These are phyloP conservation scores for Aspergillus fischeri DNA, from an alignment of 2,329 filamentous ascomycete species.

Conservation along the genomic window DNA sequence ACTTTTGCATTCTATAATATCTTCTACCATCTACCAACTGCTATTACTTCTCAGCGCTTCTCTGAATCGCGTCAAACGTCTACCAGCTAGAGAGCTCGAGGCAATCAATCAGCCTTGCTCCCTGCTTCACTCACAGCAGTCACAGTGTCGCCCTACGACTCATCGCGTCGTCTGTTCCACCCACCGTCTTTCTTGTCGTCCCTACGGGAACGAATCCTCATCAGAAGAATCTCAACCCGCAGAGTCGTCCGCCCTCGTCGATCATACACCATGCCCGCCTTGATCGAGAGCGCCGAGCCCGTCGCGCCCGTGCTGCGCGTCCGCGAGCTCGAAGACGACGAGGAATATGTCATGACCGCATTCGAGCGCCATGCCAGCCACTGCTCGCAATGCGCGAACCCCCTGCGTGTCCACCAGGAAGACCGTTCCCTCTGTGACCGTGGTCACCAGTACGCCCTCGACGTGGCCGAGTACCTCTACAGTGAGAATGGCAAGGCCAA, in stretches of 20 bases:
- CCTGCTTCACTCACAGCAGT: conserved; percentile 9
- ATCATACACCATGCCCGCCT: conserved; percentile 29
- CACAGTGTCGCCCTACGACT: conserved; percentile 28
- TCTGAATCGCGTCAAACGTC: neutral
- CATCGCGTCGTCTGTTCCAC: conserved; percentile 20
- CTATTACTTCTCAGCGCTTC: neutral
- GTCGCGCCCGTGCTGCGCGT: conserved; percentile 21
- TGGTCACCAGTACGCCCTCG: conserved; percentile 30
- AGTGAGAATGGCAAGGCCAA: conserved; percentile 35
- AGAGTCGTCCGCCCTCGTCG: conserved; percentile 18
- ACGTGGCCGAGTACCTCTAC: conserved; percentile 36
- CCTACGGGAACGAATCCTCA: conserved; percentile 17
- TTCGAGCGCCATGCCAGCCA: conserved; percentile 36
- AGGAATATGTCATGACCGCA: conserved; percentile 32
- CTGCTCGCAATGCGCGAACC: conserved; percentile 31
- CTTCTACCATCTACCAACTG: neutral
- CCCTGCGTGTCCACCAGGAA: conserved; percentile 23
- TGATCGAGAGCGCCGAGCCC: conserved; percentile 22
- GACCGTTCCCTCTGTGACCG: conserved; percentile 31
- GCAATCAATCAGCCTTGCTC: neutral
- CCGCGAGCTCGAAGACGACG: conserved; percentile 33
- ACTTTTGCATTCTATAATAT: neutral
- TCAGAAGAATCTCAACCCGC: conserved; percentile 11
- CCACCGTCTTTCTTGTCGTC: conserved; percentile 14
- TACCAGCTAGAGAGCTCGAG: neutral